Percentiles rank a stretch among this genome's conserved stretches.
Conservation (phyloP, 371 early-diverging fungal genomes). For the Agmasoma carcini region DNA sequence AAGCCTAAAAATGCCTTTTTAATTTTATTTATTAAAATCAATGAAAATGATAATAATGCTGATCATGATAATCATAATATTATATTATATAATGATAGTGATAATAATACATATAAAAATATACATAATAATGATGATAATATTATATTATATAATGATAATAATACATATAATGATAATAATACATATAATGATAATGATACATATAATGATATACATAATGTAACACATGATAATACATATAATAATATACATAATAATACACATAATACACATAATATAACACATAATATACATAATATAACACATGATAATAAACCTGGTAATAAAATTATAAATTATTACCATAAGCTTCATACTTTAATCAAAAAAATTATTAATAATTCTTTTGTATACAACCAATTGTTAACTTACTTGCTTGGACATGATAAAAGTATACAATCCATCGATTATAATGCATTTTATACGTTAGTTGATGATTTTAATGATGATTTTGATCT, state of each 20-base stretch:
- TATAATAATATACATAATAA: not conserved
- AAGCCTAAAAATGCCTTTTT: too few species aligned
- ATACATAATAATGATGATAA: too few species aligned
- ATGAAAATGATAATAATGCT: too few species aligned
- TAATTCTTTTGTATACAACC: not conserved
- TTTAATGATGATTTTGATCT: not conserved
- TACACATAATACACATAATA: not conserved
- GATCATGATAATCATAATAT: too few species aligned
- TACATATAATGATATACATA: too few species aligned
- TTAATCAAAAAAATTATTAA: not conserved
- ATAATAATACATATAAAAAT: too few species aligned
- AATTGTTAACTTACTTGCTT: not conserved
- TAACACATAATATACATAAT: not conserved
- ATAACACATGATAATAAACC: not conserved
- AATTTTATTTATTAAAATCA: too few species aligned
- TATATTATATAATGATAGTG: too few species aligned
- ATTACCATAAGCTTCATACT: not conserved
- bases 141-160: too few species aligned
- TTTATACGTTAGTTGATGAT: conserved; percentile 19
- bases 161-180: too few species aligned
- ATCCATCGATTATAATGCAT: conserved; percentile 17
- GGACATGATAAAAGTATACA: conserved; percentile 7
- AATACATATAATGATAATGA: too few species aligned
- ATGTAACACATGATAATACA: too few species aligned
- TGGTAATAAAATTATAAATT: not conserved